These are phyloP conservation scores for Corynespora cassiicola DNA, from an alignment of 2,329 filamentous ascomycete species.

Conservation along the genomic window DNA sequence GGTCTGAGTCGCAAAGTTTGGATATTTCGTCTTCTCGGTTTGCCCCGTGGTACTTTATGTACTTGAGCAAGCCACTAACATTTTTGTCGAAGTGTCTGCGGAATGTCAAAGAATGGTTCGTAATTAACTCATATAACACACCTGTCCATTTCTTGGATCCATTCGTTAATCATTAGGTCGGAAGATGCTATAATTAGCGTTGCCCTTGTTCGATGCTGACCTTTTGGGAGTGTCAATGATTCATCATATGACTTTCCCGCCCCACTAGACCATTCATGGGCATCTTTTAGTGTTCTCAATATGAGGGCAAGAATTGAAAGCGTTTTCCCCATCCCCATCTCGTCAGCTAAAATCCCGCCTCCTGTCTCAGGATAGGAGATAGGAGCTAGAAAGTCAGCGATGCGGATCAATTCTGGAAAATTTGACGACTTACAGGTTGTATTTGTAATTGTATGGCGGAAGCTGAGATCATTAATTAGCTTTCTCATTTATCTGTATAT, in stretches of 20 bases:
- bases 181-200: constrained; percentile 40
- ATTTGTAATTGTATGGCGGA: constrained; percentile 51
- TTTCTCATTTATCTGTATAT: neutral
- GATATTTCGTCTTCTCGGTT: constrained; percentile 15
- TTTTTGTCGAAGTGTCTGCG: constrained; percentile 28
- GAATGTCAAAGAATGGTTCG: neutral
- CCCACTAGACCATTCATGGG: constrained; percentile 44
- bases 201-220: constrained; percentile 18
- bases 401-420: neutral
- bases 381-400: constrained; percentile 3
- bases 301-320: constrained; percentile 60
- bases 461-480: constrained; percentile 24
- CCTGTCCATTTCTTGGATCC: constrained; percentile 34
- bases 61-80: constrained; percentile 12
- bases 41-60: constrained; percentile 32
- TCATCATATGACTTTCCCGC: constrained; percentile 52
- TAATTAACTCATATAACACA: constrained; percentile 35
- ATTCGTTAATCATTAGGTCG: constrained; percentile 39
- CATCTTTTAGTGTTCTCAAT: constrained; percentile 48
- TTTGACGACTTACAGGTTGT: constrained; percentile 17
- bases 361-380: constrained; percentile 32
- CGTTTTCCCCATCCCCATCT: constrained; percentile 68
- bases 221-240: constrained; percentile 49
- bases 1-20: constrained; percentile 22
- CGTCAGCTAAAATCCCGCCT: constrained; percentile 64